phyloP scores from a whole-genome alignment of 352 stramenopile genomes.

The Aphanomyces astaci region DNA sequence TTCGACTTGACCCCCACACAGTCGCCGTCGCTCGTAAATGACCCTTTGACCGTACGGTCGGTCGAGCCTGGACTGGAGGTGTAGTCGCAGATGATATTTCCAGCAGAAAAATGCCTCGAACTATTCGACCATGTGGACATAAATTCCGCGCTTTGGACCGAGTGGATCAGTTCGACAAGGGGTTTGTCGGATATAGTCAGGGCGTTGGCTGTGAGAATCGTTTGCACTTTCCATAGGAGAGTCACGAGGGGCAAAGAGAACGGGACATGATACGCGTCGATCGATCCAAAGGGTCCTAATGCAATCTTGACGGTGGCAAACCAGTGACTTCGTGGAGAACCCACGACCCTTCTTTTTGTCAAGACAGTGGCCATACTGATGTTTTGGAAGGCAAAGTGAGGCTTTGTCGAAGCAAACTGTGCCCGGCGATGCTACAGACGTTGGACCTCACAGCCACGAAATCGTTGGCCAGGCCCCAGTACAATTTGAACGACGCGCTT shows the following conservation, averaged over 20 bases:
- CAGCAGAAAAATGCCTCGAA: no score
- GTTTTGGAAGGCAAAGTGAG: constrained; percentile 3
- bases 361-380: neutral
- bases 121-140: no score
- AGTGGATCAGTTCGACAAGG: no score
- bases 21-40: neutral
- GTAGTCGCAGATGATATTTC: no score
- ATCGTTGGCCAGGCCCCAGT: constrained; percentile 9
- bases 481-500: neutral
- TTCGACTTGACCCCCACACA: neutral
- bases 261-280: neutral
- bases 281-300: neutral
- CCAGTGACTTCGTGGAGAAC: neutral
- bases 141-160: no score
- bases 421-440: neutral
- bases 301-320: neutral
- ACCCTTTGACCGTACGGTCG: neutral
- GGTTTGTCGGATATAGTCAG: no score
- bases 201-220: neutral
- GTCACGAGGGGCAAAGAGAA: neutral
- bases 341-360: neutral
- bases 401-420: neutral
- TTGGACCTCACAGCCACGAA: neutral
- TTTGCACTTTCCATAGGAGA: neutral
- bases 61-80: neutral